Evolutionary conservation across 345 rosid genomes (phyloP).

Genomic region (Murraya paniculata): DNA sequence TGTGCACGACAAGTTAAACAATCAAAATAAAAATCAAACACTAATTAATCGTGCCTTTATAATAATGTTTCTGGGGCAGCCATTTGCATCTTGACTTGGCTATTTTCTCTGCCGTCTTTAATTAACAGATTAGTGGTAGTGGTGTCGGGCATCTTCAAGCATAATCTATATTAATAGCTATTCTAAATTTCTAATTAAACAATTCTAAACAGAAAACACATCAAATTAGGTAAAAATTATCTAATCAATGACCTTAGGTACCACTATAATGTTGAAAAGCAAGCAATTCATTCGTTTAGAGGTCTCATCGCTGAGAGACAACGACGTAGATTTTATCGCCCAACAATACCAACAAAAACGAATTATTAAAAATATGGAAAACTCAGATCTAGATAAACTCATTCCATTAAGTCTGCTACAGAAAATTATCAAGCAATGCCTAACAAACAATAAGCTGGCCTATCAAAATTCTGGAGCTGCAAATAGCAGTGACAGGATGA

Average conservation of each 20-base stretch:
- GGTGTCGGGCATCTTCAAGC: not conserved
- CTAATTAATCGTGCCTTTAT: not conserved
- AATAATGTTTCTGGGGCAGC: not conserved
- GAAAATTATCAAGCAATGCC: not conserved
- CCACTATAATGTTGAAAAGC: not conserved
- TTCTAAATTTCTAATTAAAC: not conserved
- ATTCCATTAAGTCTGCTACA: not conserved
- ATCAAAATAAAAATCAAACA: not conserved
- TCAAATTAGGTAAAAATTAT: not conserved
- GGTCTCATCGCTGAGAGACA: not conserved
- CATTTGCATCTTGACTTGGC: not conserved
- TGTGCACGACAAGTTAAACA: slow-evolving; percentile 7
- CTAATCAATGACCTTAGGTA: not conserved
- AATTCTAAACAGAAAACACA: not conserved
- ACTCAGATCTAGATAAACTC: not conserved
- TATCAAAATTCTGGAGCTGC: not conserved
- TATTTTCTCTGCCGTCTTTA: not conserved
- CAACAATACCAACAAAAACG: not conserved
- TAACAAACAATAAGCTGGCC: not conserved
- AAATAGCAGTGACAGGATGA: not conserved
- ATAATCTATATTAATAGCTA: not conserved
- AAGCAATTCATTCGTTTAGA: not conserved
- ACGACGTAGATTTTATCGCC: not conserved
- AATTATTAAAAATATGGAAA: not conserved
- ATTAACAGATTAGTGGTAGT: not conserved